Conservation (phyloP, 2,329 filamentous ascomycete species). For the Ophiocordyceps camponoti-saundersi region DNA sequence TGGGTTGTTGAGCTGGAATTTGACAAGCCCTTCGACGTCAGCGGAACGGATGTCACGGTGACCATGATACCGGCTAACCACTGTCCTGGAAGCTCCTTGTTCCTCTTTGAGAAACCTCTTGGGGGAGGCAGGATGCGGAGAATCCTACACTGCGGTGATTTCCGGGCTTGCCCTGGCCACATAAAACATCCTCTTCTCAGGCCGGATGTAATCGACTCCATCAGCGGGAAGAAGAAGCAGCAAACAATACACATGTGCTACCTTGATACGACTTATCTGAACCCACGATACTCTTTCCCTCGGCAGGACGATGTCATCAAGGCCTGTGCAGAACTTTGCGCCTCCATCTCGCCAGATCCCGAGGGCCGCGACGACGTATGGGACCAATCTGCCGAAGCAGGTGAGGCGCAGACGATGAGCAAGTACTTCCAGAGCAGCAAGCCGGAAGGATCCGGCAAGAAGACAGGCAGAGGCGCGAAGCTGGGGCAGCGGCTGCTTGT, state of each 20-base stretch:
- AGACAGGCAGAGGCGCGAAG: slow-evolving; percentile 8
- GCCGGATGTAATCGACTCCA: slow-evolving; percentile 53
- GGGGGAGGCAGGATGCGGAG: slow-evolving; percentile 53
- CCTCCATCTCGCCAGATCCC: slow-evolving; percentile 53
- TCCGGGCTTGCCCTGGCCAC: slow-evolving; percentile 76
- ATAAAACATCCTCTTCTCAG: slow-evolving; percentile 65
- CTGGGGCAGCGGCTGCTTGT: slow-evolving; percentile 54
- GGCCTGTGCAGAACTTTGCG: slow-evolving; percentile 76
- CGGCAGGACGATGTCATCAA: slow-evolving; percentile 73
- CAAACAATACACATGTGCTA: slow-evolving; percentile 94
- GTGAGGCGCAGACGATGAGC: slow-evolving; percentile 27
- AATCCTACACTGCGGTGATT: slow-evolving; percentile 90
- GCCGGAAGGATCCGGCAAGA: slow-evolving; percentile 11
- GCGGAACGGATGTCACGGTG: slow-evolving; percentile 65
- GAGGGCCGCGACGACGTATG: slow-evolving; percentile 28
- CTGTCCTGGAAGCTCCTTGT: slow-evolving; percentile 86
- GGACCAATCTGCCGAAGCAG: slow-evolving; percentile 23
- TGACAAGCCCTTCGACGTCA: slow-evolving; percentile 62
- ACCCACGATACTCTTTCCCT: slow-evolving; percentile 88
- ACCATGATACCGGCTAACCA: slow-evolving; percentile 97
- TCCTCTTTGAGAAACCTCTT: slow-evolving; percentile 70
- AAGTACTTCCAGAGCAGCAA: slow-evolving; percentile 31
- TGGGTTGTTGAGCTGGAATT: slow-evolving; percentile 79
- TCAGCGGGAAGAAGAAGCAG: slow-evolving; percentile 54
- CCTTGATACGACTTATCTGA: slow-evolving; percentile 91